Conservation (phyloP, 2,329 filamentous ascomycete genomes). For the Hypoxylon sp. region DNA sequence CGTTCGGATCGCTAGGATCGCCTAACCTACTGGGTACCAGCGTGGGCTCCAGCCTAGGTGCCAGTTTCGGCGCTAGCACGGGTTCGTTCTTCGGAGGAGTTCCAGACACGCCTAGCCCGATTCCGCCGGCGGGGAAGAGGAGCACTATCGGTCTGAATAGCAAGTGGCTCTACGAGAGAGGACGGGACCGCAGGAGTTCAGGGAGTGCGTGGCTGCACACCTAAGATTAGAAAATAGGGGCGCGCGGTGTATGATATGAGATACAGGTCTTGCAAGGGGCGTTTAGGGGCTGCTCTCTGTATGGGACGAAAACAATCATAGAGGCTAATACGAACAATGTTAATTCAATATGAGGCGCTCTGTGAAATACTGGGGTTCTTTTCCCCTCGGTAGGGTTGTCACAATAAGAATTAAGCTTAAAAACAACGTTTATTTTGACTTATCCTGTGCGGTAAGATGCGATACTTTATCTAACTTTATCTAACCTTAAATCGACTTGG, state of each 20-base stretch:
- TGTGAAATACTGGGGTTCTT: background rate
- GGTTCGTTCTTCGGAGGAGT: conserved; percentile 67
- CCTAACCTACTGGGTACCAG: conserved; percentile 67
- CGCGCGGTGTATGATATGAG: conserved; percentile 21
- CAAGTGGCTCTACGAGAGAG: conserved; percentile 95
- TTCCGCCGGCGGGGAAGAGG: conserved; percentile 72
- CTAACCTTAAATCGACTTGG: background rate
- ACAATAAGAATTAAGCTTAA: background rate
- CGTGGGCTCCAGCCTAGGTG: too few relatives aligned
- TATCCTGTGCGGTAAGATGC: background rate
- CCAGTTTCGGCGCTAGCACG: conserved; percentile 56
- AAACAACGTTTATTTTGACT: background rate
- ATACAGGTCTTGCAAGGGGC: conserved; percentile 8
- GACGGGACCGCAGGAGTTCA: conserved; percentile 66
- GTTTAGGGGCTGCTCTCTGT: conserved; percentile 9
- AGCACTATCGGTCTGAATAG: conserved; percentile 86
- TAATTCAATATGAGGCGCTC: conserved; percentile 7
- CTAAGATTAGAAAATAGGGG: conserved; percentile 10
- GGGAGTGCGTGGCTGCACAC: conserved; percentile 58
- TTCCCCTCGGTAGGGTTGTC: background rate
- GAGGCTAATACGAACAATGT: conserved; percentile 22
- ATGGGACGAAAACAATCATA: conserved; percentile 23
- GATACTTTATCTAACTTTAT: background rate
- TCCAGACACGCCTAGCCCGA: conserved; percentile 78
- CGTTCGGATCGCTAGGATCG: conserved; percentile 63